These are phyloP conservation scores for Thermochaetoides thermophila DNA, from an alignment of 495 filamentous ascomycete species.

Conservation along the genomic window DNA sequence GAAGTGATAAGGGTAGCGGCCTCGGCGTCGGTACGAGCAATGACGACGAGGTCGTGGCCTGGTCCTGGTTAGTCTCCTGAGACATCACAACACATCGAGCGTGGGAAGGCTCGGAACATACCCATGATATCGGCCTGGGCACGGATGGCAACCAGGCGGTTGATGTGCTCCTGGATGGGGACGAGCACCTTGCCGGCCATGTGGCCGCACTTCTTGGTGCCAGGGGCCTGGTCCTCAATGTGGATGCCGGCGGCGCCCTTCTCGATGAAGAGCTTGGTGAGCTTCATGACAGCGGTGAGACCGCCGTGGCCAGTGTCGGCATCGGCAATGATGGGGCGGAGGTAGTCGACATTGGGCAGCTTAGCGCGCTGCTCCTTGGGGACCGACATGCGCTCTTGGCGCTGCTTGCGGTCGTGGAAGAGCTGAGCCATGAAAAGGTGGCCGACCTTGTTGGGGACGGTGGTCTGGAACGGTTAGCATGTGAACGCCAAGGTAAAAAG, in stretches of 20 bases:
- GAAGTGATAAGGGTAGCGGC: slow-evolving; percentile 94
- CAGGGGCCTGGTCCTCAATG: slow-evolving; percentile 96
- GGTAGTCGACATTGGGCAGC: slow-evolving; percentile 78
- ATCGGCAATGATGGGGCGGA: slow-evolving; percentile 91
- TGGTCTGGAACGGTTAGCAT: slow-evolving; percentile 45
- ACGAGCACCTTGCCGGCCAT: slow-evolving; percentile 99
- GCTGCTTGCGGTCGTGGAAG: slow-evolving; percentile 98
- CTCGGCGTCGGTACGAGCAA: slow-evolving; percentile 94
- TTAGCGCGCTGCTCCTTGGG: slow-evolving; percentile 57
- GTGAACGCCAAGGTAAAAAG: not conserved
- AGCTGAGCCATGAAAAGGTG: slow-evolving; percentile 96
- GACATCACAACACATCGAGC: too few relatives aligned
- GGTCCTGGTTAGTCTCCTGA: too few relatives aligned
- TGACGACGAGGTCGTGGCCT: slow-evolving; percentile 71
- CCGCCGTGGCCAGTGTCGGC: slow-evolving; percentile 96
- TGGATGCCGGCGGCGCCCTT: slow-evolving; percentile 95
- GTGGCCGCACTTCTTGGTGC: slow-evolving; percentile 98
- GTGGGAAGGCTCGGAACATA: too few relatives aligned
- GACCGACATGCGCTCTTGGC: slow-evolving; percentile 77
- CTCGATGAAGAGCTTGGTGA: slow-evolving; percentile 95
- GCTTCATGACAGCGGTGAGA: slow-evolving; percentile 95
- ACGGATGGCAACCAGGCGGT: slow-evolving; percentile 88
- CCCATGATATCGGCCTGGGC: slow-evolving; percentile 99
- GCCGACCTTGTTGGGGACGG: slow-evolving; percentile 93
- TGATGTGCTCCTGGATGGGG: slow-evolving; percentile 96